Base-by-base conservation (phyloP, 352 stramenopile species). In the Pythium phragmiticola region DNA sequence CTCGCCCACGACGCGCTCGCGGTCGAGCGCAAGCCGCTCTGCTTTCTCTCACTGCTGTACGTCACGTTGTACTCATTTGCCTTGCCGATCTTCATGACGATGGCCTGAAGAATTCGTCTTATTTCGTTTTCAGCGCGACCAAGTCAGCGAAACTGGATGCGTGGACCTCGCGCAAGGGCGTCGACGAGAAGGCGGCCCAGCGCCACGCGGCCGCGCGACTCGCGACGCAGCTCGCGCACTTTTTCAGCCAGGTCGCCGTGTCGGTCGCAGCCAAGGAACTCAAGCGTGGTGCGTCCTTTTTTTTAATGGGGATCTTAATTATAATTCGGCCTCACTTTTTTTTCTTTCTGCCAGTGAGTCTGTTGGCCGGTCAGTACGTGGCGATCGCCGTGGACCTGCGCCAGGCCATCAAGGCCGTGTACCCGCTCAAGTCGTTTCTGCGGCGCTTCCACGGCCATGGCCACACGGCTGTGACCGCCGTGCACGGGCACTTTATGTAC, bases 401-500 rank as follows among this genome's bases (percentile, higher is more conserved):
- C 17, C 76, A 84, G 66, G 79, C 74, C 37, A 73, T 92, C 63
- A 82, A 80, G 65, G 65, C 80, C 11, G 67, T 94, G 48, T 89
- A 83, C 59, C 82, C 86, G 26, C 78, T 95, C 48, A 78, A 82
- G 62, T 78, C 69, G 65, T 79, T 95, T 48, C 66, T 95, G 26
- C 72, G 52, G 6, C 79, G 81, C 63, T 85, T 90, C 60, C 68
- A 86, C 65, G 57, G 78, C 54, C 76, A 90, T 43, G 77, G 74
- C 43, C 59, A 87, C 63, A 75, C 67, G 19, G 63, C 69, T 54
- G 62, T 95, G 50, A 93, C 82, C 37, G 77, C 82, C 21, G 49
- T 92, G 21, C 87, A 94, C 60, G 77, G 63, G 12, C 71, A 82
- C 17, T 92, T 92, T 65, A 80, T 91, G 45, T 88, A 90, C 75